Percentiles rank a stretch among this genome's conserved stretches.
Conservation (phyloP, 1,284 basidiomycete species). For the Leucoagaricus sp. region DNA sequence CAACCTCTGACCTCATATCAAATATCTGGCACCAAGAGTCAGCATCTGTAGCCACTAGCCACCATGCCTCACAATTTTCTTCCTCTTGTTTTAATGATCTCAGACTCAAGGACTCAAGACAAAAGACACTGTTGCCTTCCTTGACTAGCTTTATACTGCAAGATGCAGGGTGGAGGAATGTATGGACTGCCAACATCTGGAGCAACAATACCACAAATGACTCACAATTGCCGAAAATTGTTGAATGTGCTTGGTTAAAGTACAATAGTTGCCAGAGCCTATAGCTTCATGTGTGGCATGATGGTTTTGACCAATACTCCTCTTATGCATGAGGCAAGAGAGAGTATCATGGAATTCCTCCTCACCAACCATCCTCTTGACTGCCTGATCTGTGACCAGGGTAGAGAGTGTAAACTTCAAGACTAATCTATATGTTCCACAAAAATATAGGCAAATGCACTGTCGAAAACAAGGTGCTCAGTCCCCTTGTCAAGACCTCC, state of each 20-base stretch:
- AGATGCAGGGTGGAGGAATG: no score
- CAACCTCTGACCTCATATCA: no score
- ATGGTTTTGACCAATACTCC: slow-evolving; percentile 97
- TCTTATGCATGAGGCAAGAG: slow-evolving; percentile 92
- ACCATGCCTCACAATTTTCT: no score
- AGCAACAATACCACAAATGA: slow-evolving; percentile 67
- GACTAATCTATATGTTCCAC: slow-evolving; percentile 99
- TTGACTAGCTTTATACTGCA: no score
- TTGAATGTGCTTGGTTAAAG: slow-evolving; percentile 98
- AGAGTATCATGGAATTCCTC: slow-evolving; percentile 99
- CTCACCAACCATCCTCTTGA: slow-evolving; percentile 97
- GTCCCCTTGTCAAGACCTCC: slow-evolving; percentile 97
- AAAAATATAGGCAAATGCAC: slow-evolving; percentile 98
- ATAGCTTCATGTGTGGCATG: slow-evolving; percentile 88
- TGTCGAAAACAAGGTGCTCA: slow-evolving; percentile 98
- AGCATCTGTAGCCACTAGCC: no score
- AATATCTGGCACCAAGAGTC: no score
- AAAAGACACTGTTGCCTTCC: no score
- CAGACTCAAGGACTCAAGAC: no score
- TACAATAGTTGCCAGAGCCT: slow-evolving; percentile 93
- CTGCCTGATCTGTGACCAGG: slow-evolving; percentile 98
- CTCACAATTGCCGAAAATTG: slow-evolving; percentile 96
- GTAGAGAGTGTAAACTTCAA: slow-evolving; percentile 98
- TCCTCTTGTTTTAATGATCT: no score
- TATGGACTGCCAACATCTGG: no score